Percentiles rank a stretch among this genome's conserved stretches.
phyloP scores from a whole-genome alignment of 2,329 filamentous ascomycete species.

The Tothia fuscella region DNA sequence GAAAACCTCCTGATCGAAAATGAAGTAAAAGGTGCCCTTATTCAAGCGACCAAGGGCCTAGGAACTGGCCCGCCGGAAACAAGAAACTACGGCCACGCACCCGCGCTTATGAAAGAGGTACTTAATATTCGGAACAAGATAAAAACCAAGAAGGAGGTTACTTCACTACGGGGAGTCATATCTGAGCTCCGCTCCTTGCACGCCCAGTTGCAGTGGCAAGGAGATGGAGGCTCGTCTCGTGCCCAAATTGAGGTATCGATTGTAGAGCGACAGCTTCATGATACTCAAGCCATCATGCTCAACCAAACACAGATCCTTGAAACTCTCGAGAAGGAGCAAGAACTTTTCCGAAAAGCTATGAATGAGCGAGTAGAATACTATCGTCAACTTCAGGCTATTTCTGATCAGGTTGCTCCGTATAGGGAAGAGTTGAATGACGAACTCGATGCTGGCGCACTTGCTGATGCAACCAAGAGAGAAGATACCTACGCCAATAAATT shows the following conservation, averaged over 20 bases:
- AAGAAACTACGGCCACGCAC: conserved; percentile 66
- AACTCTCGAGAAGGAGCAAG: conserved; percentile 55
- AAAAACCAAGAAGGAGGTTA: conserved; percentile 38
- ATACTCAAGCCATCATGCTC: conserved; percentile 41
- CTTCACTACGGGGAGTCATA: conserved; percentile 60
- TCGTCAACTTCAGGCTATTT: conserved; percentile 79
- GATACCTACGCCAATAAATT: conserved; percentile 43
- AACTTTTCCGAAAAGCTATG: conserved; percentile 65
- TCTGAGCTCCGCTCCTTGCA: conserved; percentile 55
- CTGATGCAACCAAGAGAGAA: conserved; percentile 36
- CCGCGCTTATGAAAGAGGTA: conserved; percentile 49
- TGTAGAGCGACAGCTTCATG: conserved; percentile 49
- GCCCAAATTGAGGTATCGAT: conserved; percentile 53
- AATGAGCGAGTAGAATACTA: conserved; percentile 85
- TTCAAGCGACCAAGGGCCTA: conserved; percentile 47
- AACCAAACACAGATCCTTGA: conserved; percentile 40
- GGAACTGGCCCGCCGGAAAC: conserved; percentile 67
- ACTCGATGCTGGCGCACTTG: conserved; percentile 39
- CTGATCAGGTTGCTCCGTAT: conserved; percentile 69
- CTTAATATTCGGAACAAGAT: conserved; percentile 35
- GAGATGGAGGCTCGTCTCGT: conserved; percentile 26
- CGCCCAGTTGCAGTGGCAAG: conserved; percentile 47
- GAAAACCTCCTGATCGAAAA: conserved; percentile 62
- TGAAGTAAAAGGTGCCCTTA: conserved; percentile 34
- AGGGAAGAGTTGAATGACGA: conserved; percentile 50